Percentiles rank a stretch among this genome's conserved stretches.
Evolutionary conservation across 441 rosid genomes (phyloP).

Genomic region (Corymbia calophylla): DNA sequence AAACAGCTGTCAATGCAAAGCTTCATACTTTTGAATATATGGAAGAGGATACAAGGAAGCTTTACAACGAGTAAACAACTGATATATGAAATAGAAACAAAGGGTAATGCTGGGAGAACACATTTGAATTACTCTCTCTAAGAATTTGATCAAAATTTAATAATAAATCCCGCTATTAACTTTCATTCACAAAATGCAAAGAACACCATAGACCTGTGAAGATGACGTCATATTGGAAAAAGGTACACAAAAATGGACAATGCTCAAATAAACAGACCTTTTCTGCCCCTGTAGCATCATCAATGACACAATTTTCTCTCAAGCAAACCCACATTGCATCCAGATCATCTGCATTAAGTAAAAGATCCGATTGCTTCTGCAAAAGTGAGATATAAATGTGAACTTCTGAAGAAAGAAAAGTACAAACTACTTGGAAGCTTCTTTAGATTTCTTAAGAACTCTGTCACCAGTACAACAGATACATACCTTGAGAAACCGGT

Average conservation of each 20-base stretch:
- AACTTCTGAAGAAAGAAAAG: not conserved
- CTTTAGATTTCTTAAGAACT: not conserved
- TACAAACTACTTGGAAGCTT: not conserved
- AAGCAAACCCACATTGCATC: constrained; percentile 99
- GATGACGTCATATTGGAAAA: not conserved
- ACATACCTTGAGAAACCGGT: constrained; percentile 77
- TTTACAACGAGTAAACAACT: not conserved
- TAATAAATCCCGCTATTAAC: not conserved
- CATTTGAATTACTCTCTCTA: not conserved
- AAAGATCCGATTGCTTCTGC: constrained; percentile 97
- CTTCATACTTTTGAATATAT: not conserved
- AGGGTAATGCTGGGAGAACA: not conserved
- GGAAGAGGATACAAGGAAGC: not conserved
- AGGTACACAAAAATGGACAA: not conserved
- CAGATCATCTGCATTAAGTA: constrained; percentile 93
- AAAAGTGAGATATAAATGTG: constrained; percentile 6
- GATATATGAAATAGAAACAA: not conserved
- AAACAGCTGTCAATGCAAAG: not conserved
- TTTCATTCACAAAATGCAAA: not conserved
- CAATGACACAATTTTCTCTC: constrained; percentile 97
- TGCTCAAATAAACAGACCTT: constrained; percentile 35
- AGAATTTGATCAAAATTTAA: not conserved
- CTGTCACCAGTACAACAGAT: not conserved
- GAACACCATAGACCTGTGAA: not conserved
- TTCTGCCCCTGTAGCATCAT: constrained; percentile 98